Evolutionary conservation across 208 protist genomes (phyloP), one percentile per base, ranked within the genome.

Genomic region (Herpetomonas samuelpessoai): DNA sequence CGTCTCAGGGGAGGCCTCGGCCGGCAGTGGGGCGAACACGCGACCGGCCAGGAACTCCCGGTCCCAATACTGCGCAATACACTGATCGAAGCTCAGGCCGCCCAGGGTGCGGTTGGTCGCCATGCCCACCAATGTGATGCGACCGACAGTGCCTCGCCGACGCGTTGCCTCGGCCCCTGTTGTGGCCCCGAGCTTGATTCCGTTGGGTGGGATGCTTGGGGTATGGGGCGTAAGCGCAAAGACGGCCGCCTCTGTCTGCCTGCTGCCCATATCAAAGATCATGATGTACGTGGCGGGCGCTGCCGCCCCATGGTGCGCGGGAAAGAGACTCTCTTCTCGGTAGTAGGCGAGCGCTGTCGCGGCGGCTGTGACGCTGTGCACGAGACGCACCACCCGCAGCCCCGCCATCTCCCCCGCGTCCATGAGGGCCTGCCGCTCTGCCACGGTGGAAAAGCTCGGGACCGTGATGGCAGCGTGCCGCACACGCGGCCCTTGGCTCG

Each of bases 201-300:
- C n/a, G 9, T 29, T 9, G n/a, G 31, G 9, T 9, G 26, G 18
- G 26, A 47, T 9, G 4, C 25, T 18, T 7, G 25, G 16, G 28
- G 2, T 46, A 21, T 35, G 57, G 51, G 16, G 18, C 24, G 10
- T 63, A 67, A 91, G 83, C 19, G 71, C 16, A 64, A 75, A 96
- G 19, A 95, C 62, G 10, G 83, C 84, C 9, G 76, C 86, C 70
- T 94, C 91, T n/a, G 84, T 81, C 35, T 76, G 63, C 12, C 68
- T 54, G 50, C 76, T 80, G 25, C 91, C 91, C 86, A 96, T 95
- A 71, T 93, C 84, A 68, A 88, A 96, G 14, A 96, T 53, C 70
- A 96, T 79, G 6, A 94, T 57, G 54, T 88, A 82, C 41, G 46
- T 35, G 31, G 39, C 44, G 28, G 56, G 27, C 39, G 41, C 28